A percentile compares a stretch with the other conserved stretches of the same genome.
Conservation (phyloP, 768 basidiomycete genomes). For the Scleroderma citrinum region DNA sequence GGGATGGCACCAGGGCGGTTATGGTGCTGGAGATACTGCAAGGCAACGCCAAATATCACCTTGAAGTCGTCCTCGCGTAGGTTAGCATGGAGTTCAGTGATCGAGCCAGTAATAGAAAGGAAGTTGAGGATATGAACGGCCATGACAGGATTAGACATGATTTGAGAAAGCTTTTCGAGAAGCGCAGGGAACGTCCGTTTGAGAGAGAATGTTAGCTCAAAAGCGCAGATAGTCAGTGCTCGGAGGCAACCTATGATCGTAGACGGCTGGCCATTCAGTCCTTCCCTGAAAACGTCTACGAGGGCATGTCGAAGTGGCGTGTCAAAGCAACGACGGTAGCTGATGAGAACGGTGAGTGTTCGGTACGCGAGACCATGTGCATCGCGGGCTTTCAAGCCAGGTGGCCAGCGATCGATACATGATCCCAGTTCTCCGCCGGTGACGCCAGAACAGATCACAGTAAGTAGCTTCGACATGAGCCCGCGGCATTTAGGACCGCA, state of each 20-base stretch:
- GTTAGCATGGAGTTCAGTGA: conserved; percentile 75
- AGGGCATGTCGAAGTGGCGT: conserved; percentile 56
- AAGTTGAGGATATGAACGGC: conserved; percentile 96
- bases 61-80: conserved; percentile 89
- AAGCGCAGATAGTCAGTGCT: conserved; percentile 80
- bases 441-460: conserved; percentile 63
- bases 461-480: conserved; percentile 56
- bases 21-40: conserved; percentile 91
- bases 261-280: conserved; percentile 62
- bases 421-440: conserved; percentile 51
- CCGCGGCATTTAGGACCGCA: conserved; percentile 79
- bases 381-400: conserved; percentile 64
- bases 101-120: conserved; percentile 79
- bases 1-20: conserved; percentile 56
- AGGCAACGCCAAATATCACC: conserved; percentile 89
- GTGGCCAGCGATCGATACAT: conserved; percentile 53
- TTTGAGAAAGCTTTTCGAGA: conserved; percentile 81
- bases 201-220: conserved; percentile 79
- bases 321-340: conserved; percentile 79
- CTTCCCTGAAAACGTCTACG: conserved; percentile 68
- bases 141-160: conserved; percentile 91
- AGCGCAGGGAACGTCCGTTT: conserved; percentile 75
- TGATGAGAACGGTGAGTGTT: conserved; percentile 79
- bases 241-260: conserved; percentile 89
- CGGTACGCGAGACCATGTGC: conserved; percentile 87